Base-by-base conservation (phyloP, 495 filamentous ascomycete species). In the Aspergillus asperescens region DNA sequence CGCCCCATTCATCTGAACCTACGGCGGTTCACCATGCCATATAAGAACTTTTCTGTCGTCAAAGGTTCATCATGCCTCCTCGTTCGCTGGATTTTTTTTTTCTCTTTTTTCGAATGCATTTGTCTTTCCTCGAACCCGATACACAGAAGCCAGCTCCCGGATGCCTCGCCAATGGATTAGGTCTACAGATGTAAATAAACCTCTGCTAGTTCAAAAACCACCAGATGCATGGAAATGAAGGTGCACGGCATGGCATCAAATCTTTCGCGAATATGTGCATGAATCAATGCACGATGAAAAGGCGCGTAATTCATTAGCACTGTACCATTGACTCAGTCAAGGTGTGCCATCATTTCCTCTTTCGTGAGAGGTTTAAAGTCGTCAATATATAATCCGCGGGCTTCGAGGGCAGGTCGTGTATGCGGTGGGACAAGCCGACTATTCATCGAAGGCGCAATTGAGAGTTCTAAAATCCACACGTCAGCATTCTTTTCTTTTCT, bases 341-440 rank as follows among this genome's bases (percentile, higher is more conserved):
- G 79, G 67, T 90, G 89, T 37, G 93, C 93, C 80, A 95, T 87
- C 93, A 98, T 98, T 63, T 97, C 89, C 53, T 90, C 84, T 74
- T 89, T 93, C 44, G 85, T 69, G 73, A 97, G 80, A 12, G 93
- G 93, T 57, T 80, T 87, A 66, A 98, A 90, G 66, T 91, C 92
- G 67, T 97, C 87, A 66, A 95, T 88, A 69, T 96, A 91, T 55
- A 98, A 80, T 28, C 90, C 90, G 35, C 83, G 84, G 29, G 81
- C 77, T 41, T 82, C 80, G 44, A 98, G 77, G 52, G 80, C 78
- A 20, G 88, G 73, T 51, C 84, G 84, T 62, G 89, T 80, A 67
- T 98, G 88, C 46, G 80, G 72, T 48, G 93, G 93, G 48, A 97
- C 88, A 58, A 99, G 81, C 68, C 86, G 80, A 59, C 81, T 77